Evolutionary conservation across 2,329 filamentous ascomycete genomes (phyloP), one percentile per base, ranked within the genome.

Genomic region (Plectosphaerella cucumerina): DNA sequence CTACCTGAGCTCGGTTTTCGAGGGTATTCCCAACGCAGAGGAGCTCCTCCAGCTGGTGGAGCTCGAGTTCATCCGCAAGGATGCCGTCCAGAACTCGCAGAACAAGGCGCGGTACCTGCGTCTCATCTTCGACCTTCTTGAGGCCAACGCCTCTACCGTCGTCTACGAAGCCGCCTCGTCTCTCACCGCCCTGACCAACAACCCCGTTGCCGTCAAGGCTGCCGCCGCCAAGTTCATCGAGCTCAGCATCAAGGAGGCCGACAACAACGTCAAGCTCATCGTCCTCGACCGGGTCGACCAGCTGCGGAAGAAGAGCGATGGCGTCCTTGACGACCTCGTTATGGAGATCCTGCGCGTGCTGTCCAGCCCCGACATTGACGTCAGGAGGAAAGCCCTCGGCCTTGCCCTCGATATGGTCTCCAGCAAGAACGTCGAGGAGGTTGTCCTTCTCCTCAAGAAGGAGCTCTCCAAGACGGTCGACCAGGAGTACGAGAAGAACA

Each of bases 231-330:
- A 99, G 66, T 94, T 99, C 67, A 96, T 97, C 57, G 94, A 99
- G 70, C 78, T 99, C 9, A 91, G 89, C 66, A 97, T 99, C 67
- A 96, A 96, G 73, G 94, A 97, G 71, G 87, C 94, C 1, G 94
- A 99, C 69, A 99, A 99, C 77, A 99, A 99, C 65, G 94, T 99
- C 57, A 99, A 99, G 75, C 85, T 99, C 44, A 99, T 99, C 60
- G 94, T 99, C 18, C 79, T 99, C 42, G 94, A 97, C 64, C 87
- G 93, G 44, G 94, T 99, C 35, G 88, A 96, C 62, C 86, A 93
- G 62, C 71, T 97, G 56, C 82, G 92, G 60, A 85, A 87, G 66
- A 90, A 90, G 70, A 95, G 96, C 60, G 89, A 94, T 65, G 92
- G 92, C 48, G 85, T 97, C 18, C 72, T 99, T 52, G 92, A 97